Evolutionary conservation across 139 green algal species (phyloP).

Genomic region (Trebouxia sp.): DNA sequence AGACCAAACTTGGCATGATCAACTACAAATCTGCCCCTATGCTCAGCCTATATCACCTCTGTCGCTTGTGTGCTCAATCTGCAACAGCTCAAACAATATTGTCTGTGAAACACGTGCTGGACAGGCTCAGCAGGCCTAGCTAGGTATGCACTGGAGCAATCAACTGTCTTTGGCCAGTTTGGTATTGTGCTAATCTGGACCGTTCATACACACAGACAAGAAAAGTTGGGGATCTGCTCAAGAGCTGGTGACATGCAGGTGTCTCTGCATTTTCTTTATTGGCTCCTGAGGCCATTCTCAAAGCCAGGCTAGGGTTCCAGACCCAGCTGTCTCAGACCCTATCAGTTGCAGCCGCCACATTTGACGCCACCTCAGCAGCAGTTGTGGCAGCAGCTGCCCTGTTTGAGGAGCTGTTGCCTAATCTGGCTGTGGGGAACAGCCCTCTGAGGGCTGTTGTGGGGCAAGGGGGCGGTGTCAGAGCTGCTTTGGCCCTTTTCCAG

Average conservation of each 20-base stretch:
- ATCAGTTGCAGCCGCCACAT: not conserved
- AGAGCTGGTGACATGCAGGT: not conserved
- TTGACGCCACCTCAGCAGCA: slow-evolving; percentile 34
- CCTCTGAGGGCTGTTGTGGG: not conserved
- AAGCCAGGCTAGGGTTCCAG: slow-evolving; percentile 40
- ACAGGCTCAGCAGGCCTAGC: no score
- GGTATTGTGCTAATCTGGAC: no score
- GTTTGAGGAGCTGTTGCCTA: slow-evolving; percentile 46
- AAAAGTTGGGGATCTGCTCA: no score
- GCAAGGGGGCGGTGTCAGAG: slow-evolving; percentile 16
- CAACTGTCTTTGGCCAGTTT: no score
- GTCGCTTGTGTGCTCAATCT: no score
- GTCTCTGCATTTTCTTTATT: slow-evolving; percentile 8
- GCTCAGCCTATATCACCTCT: no score
- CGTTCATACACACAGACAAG: no score
- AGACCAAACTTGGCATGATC: no score
- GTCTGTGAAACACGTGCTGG: no score
- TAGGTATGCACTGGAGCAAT: no score
- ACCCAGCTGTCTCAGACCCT: slow-evolving; percentile 24
- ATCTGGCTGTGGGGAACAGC: not conserved
- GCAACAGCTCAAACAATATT: no score
- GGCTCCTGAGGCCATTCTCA: not conserved
- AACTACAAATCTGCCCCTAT: no score
- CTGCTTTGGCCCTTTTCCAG: slow-evolving; percentile 51
- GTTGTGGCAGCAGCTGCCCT: slow-evolving; percentile 49